Percentiles rank a stretch among this genome's conserved stretches.
These are phyloP conservation scores for Dioscorea alata DNA, from an alignment of 106 monocot genomes.

Conservation along the genomic window DNA sequence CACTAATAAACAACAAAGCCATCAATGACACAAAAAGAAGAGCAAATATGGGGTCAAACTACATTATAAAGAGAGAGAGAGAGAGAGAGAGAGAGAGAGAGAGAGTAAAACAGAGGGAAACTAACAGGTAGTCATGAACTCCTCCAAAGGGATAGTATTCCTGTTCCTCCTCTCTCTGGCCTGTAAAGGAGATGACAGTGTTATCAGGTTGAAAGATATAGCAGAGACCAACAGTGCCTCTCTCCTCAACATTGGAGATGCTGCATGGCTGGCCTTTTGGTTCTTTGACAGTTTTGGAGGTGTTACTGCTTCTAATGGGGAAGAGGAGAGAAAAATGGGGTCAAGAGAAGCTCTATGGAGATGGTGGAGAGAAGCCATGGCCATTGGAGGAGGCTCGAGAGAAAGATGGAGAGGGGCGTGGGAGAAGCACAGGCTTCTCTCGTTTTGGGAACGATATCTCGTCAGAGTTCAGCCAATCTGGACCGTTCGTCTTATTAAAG, in stretches of 20 bases:
- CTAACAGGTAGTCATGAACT: constrained; percentile 61
- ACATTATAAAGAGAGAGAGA: neutral
- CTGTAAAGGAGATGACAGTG: constrained; percentile 27
- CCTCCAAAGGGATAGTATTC: constrained; percentile 60
- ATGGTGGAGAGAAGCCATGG: constrained; percentile 5
- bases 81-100: neutral
- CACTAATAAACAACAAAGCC: neutral
- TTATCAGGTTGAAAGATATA: constrained; percentile 24
- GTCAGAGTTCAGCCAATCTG: too few species aligned
- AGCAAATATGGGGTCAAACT: neutral
- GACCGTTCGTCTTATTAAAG: too few species aligned
- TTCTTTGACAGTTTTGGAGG: neutral
- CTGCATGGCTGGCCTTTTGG: neutral
- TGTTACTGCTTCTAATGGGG: neutral
- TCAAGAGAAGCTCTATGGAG: neutral
- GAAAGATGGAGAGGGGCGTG: too few species aligned
- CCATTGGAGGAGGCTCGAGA: neutral
- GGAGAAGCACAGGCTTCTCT: too few species aligned
- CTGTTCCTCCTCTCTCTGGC: constrained; percentile 67
- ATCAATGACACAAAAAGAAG: neutral
- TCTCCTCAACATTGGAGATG: constrained; percentile 25
- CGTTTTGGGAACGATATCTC: too few species aligned
- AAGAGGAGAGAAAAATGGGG: neutral
- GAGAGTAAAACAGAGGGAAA: constrained; percentile 1
- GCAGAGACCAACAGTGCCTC: constrained; percentile 23